Evolutionary conservation across 139 green algal species (phyloP).

Genomic region (Chlorella vulgaris): DNA sequence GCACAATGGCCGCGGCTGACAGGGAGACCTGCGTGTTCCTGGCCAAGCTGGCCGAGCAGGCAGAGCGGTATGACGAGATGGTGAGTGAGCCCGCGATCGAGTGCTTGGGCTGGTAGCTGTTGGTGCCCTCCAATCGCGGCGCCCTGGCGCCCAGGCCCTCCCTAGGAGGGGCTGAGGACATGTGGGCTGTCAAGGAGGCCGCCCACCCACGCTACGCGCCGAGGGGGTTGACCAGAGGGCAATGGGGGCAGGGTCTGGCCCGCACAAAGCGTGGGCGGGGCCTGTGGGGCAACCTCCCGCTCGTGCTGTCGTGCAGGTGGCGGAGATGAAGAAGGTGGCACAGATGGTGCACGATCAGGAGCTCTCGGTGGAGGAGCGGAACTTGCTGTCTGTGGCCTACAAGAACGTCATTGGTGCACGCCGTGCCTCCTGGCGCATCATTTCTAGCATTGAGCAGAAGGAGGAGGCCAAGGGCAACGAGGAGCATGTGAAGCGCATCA

Average conservation of each 20-base stretch:
- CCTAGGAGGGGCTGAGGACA: background rate
- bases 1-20: background rate
- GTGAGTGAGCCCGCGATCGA: slow-evolving; percentile 37
- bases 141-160: background rate
- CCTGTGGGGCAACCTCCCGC: background rate
- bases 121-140: background rate
- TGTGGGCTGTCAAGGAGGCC: background rate
- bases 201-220: no score
- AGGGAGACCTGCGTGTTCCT: slow-evolving; percentile 40
- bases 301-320: slow-evolving; percentile 49
- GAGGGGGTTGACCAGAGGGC: slow-evolving; percentile 24
- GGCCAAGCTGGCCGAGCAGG: slow-evolving; percentile 98
- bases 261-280: background rate
- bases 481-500: slow-evolving; percentile 92
- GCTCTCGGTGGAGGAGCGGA: slow-evolving; percentile 97
- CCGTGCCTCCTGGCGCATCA: slow-evolving; percentile 96
- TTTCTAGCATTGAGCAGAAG: slow-evolving; percentile 99
- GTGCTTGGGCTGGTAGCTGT: slow-evolving; percentile 16
- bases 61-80: slow-evolving; percentile 97
- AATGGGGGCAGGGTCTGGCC: background rate
- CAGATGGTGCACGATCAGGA: slow-evolving; percentile 91
- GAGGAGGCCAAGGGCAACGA: slow-evolving; percentile 98
- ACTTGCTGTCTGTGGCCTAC: slow-evolving; percentile 98
- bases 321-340: slow-evolving; percentile 97
- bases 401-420: slow-evolving; percentile 98